Conservation (phyloP, 208 protist genomes). For the Leishmania aethiopica region DNA sequence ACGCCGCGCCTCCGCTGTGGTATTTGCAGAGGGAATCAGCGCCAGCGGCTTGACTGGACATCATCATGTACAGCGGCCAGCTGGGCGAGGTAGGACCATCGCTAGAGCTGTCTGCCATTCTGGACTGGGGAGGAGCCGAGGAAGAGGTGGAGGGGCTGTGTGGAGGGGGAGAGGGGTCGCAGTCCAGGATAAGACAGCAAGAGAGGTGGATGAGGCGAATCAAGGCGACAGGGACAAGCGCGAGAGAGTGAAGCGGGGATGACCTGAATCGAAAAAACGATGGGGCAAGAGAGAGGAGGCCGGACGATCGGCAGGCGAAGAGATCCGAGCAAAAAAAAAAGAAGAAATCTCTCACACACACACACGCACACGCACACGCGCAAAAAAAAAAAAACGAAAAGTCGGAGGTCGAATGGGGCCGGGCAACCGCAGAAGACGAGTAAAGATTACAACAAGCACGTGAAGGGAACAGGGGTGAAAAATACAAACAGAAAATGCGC, state of each 20-base stretch:
- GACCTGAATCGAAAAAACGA: not conserved
- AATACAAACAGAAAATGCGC: not conserved
- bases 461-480: not conserved
- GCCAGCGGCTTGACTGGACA: not conserved
- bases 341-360: no score
- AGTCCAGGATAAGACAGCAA: not conserved
- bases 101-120: constrained; percentile 2
- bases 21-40: constrained; percentile 15
- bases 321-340: not conserved
- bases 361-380: not conserved
- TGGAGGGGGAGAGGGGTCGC: not conserved
- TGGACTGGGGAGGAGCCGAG: not conserved
- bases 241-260: not conserved
- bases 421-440: not conserved
- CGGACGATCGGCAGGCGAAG: not conserved
- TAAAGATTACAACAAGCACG: not conserved
- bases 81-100: not conserved
- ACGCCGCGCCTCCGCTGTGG: not conserved
- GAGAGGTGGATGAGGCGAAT: not conserved
- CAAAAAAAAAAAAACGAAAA: no score
- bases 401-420: not conserved
- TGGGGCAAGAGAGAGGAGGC: not conserved
- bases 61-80: constrained; percentile 7
- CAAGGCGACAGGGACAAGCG: not conserved
- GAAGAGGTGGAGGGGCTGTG: not conserved